Conservation (phyloP, 768 basidiomycete species). For the Suillus sp. region DNA sequence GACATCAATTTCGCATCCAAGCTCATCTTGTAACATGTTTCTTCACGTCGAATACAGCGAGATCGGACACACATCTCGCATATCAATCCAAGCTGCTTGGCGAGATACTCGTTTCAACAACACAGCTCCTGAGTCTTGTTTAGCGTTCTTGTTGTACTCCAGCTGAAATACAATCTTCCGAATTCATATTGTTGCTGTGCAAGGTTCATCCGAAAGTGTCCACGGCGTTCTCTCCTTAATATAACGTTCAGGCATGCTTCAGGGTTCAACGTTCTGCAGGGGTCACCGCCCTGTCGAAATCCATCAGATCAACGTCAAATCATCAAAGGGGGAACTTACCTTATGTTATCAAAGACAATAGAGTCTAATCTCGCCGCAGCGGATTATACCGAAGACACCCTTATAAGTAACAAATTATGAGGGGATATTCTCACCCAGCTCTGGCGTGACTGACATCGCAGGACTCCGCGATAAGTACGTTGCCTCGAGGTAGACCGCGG, state of each 20-base stretch:
- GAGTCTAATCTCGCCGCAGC: slow-evolving; percentile 8
- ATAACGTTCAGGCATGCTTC: slow-evolving; percentile 25
- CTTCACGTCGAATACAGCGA: slow-evolving; percentile 29
- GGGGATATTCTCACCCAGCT: slow-evolving; percentile 17
- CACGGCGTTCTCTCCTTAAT: slow-evolving; percentile 17
- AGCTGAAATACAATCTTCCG: slow-evolving; percentile 19
- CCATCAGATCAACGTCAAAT: background rate
- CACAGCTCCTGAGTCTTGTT: slow-evolving; percentile 23
- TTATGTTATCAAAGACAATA: slow-evolving; percentile 17
- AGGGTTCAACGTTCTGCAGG: slow-evolving; percentile 14
- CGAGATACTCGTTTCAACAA: slow-evolving; percentile 30
- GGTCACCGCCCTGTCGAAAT: slow-evolving; percentile 28
- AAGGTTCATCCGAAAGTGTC: slow-evolving; percentile 21
- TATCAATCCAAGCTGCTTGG: slow-evolving; percentile 31
- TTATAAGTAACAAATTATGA: slow-evolving; percentile 29
- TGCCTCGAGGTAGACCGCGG: slow-evolving; percentile 27
- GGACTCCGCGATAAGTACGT: slow-evolving; percentile 19
- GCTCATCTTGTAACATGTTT: slow-evolving; percentile 30
- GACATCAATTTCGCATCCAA: slow-evolving; percentile 33
- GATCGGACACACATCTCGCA: slow-evolving; percentile 26
- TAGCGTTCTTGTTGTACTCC: too few relatives aligned
- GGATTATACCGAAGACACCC: slow-evolving; percentile 14
- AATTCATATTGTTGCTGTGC: slow-evolving; percentile 26
- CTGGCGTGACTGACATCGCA: slow-evolving; percentile 26
- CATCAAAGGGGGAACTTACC: slow-evolving; percentile 11